Evolutionary conservation across 768 basidiomycete genomes (phyloP).

Genomic region (Auricularia auricula-judae): DNA sequence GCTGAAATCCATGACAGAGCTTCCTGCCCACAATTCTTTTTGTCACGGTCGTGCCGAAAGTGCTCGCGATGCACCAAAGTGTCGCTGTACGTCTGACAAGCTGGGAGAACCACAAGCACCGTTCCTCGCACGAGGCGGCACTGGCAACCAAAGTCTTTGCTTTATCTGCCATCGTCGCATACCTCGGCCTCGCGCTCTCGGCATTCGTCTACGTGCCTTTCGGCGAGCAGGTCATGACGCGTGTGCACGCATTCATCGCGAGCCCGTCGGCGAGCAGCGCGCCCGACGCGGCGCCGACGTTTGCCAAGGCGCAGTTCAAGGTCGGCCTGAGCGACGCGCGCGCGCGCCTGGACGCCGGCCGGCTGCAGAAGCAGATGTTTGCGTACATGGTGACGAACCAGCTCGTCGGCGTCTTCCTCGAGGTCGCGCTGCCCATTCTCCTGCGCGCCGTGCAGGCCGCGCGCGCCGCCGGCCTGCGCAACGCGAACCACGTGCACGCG

Average conservation of each 20-base stretch:
- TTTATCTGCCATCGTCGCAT: slow-evolving; percentile 80
- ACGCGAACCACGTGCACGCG: not conserved
- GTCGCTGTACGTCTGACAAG: slow-evolving; percentile 59
- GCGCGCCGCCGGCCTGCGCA: not conserved
- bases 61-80: slow-evolving; percentile 61
- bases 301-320: not conserved
- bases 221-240: slow-evolving; percentile 70
- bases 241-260: slow-evolving; percentile 25
- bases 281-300: slow-evolving; percentile 16
- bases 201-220: slow-evolving; percentile 95
- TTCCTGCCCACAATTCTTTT: slow-evolving; percentile 81
- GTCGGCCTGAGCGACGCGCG: slow-evolving; percentile 1
- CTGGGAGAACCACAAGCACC: slow-evolving; percentile 89
- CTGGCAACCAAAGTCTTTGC: slow-evolving; percentile 88
- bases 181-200: slow-evolving; percentile 83
- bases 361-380: slow-evolving; percentile 87
- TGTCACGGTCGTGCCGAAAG: slow-evolving; percentile 64
- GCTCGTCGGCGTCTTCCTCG: slow-evolving; percentile 61
- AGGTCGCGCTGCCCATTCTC: slow-evolving; percentile 74
- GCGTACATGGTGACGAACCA: slow-evolving; percentile 89
- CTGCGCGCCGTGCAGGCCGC: slow-evolving; percentile 46
- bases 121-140: slow-evolving; percentile 63
- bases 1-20: slow-evolving; percentile 30
- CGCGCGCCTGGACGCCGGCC: slow-evolving; percentile 16
- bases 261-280: slow-evolving; percentile 16